Base-by-base conservation (phyloP, 2,329 filamentous ascomycete species). In the Aspergillus ruber region DNA sequence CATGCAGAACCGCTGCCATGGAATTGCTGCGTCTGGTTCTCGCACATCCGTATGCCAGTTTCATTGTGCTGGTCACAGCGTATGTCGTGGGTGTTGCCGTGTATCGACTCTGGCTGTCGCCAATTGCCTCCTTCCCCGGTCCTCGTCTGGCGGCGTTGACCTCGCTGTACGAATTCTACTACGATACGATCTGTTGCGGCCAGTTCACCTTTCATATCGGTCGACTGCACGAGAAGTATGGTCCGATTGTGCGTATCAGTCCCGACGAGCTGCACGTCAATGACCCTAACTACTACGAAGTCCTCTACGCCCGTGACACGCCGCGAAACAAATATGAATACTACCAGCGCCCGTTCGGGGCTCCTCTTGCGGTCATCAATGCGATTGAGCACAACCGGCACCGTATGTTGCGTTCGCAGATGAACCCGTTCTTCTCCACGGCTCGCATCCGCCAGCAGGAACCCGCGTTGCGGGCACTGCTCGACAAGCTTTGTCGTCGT, bases 341-440 rank as follows among this genome's bases (percentile, higher is more conserved):
- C 52, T 59, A 60, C 48, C 51, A 57, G 6, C 56, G 56, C 12
- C 56, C 57, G 32, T 62, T 67, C 42, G 61, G 59, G 10, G 56
- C 53, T 21, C 57, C 63, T 6, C 49, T 52, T 7, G 60, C 64
- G 41, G 59, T 66, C 55, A 67, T 69, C 45, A 58, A 57, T 3
- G 57, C 58, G 0, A 50, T 60, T 43, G 59, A 66, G 44, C 57
- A 66, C 48, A 55, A 54, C 18, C 59, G 54, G 12, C 67, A 69
- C 50, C 63, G 65, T 2, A 51, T 62, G 10, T 52, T 60, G 4
- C 57, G 66, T 6, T 58, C 62, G 29, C 56, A 63, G 12, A 63
- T 68, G 56, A 67, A 61, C 45, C 63, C 64, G 4, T 68, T 61
- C 56, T 69, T 69, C 53, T 65, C 65, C 3, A 58, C 52, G 29